phyloP scores from a whole-genome alignment of 148 eudicot species.

The Simmondsia chinensis region DNA sequence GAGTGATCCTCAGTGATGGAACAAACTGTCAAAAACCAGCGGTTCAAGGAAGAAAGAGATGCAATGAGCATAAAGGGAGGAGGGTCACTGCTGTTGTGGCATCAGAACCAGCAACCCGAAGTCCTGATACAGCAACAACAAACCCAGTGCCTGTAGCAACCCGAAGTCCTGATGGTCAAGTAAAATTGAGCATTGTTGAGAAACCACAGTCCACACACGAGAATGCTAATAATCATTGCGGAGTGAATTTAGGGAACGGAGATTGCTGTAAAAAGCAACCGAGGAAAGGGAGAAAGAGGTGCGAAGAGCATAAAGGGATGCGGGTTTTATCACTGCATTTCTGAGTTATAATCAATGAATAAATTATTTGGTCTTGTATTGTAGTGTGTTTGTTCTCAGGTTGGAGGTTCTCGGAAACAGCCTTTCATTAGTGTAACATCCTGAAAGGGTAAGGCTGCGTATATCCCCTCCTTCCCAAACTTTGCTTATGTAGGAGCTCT shows the following conservation, averaged over 20 bases:
- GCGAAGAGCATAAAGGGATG: constrained; percentile 34
- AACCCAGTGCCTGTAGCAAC: too few species aligned
- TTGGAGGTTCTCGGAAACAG: not conserved
- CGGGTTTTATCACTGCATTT: constrained; percentile 5
- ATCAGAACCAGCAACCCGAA: not conserved
- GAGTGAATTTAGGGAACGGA: constrained; percentile 31
- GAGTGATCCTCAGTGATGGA: constrained; percentile 37
- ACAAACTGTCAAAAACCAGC: constrained; percentile 32
- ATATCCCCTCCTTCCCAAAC: too few species aligned
- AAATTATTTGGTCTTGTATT: not conserved
- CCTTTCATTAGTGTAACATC: too few species aligned
- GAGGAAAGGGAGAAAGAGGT: constrained; percentile 26
- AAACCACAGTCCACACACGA: too few species aligned
- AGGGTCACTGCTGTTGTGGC: constrained; percentile 11
- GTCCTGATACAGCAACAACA: not conserved
- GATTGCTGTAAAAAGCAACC: constrained; percentile 20
- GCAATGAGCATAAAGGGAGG: constrained; percentile 66
- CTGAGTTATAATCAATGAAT: constrained; percentile 6
- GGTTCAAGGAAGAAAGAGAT: constrained; percentile 50
- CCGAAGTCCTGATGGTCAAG: too few species aligned
- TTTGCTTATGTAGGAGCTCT: too few species aligned
- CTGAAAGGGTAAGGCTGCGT: too few species aligned
- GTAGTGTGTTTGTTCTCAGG: not conserved
- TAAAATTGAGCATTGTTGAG: too few species aligned
- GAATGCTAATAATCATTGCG: constrained; percentile 24